These are phyloP conservation scores for Naganishia albida DNA, from an alignment of 1,284 basidiomycete species.

Conservation along the genomic window DNA sequence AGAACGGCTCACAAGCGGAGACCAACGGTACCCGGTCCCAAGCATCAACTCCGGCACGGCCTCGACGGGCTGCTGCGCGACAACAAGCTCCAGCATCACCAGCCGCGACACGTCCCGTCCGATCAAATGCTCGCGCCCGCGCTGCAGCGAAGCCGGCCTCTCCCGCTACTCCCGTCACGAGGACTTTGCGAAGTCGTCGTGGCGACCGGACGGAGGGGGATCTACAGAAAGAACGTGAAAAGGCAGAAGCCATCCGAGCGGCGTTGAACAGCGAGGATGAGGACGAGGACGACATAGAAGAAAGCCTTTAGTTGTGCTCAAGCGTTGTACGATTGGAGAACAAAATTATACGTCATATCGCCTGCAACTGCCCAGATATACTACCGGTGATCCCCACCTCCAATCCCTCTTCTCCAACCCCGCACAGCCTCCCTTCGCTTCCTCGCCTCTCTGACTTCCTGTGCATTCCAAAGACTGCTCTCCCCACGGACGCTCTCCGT, in stretches of 20 bases:
- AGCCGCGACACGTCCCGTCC: conserved; percentile 1
- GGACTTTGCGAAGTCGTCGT: conserved; percentile 40
- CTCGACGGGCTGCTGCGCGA: not conserved
- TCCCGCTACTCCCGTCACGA: conserved; percentile 26
- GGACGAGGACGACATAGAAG: not conserved
- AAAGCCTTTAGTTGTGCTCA: conserved; percentile 5
- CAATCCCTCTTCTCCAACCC: conserved; percentile 23
- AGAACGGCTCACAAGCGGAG: no score
- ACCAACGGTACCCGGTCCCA: no score
- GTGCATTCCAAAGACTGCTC: conserved; percentile 29
- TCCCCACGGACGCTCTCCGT: not conserved
- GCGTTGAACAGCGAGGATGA: conserved; percentile 37
- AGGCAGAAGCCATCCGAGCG: conserved; percentile 35
- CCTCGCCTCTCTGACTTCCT: conserved; percentile 32
- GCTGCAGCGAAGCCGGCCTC: conserved; percentile 21
- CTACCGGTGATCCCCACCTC: not conserved
- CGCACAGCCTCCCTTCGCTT: conserved; percentile 28
- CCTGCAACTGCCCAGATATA: conserved; percentile 1
- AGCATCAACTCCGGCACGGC: not conserved
- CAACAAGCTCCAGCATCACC: not conserved
- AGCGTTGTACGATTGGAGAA: not conserved
- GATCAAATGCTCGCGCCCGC: not conserved
- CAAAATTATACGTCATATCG: not conserved
- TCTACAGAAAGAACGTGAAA: conserved; percentile 39
- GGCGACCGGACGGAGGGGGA: conserved; percentile 39